Conservation (phyloP, 2,329 filamentous ascomycete species). For the Hymenoscyphus fraxineus region DNA sequence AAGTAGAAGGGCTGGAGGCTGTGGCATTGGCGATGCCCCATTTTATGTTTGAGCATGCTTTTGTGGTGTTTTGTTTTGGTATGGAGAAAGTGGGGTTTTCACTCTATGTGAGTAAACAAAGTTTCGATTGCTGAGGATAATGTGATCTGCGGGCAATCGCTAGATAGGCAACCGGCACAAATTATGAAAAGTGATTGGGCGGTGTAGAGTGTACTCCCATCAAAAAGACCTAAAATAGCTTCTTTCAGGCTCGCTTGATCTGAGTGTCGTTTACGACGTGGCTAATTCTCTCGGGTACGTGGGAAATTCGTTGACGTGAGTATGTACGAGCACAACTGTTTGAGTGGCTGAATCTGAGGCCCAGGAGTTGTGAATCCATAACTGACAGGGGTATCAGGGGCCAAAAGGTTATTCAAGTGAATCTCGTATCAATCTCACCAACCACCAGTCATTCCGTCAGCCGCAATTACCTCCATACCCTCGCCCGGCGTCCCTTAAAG, state of each 20-base stretch:
- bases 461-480: not conserved
- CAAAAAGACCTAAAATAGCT: too few species aligned
- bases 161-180: too few species aligned
- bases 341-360: not conserved
- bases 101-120: too few species aligned
- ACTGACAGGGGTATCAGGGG: not conserved
- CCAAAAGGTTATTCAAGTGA: conserved; percentile 1
- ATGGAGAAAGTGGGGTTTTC: too few species aligned
- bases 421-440: not conserved
- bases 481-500: conserved; percentile 1
- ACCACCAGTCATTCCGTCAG: not conserved
- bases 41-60: not conserved
- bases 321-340: not conserved
- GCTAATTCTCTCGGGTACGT: not conserved
- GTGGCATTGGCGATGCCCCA: not conserved
- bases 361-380: not conserved
- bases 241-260: not conserved
- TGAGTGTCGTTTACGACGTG: not conserved
- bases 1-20: not conserved
- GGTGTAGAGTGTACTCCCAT: too few species aligned
- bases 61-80: too few species aligned
- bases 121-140: too few species aligned
- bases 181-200: too few species aligned
- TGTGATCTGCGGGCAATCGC: too few species aligned
- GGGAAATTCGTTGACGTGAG: not conserved